A percentile compares a stretch with the other conserved stretches of the same genome.
Evolutionary conservation across 306 rosid species (phyloP).

Genomic region (Alnus rubra): DNA sequence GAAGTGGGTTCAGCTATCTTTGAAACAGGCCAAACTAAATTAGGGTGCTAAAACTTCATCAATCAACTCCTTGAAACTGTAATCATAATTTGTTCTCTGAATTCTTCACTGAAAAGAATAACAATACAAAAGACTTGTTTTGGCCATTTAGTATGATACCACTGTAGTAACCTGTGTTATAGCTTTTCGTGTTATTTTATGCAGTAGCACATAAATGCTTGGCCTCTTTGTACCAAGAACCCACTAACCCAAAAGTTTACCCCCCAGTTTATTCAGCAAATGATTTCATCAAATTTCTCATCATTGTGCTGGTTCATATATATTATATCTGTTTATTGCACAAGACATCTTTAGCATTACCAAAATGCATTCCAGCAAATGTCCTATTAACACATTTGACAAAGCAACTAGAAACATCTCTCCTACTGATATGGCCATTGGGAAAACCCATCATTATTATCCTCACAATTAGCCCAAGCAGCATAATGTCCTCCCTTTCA

Average conservation of each 20-base stretch:
- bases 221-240: background rate
- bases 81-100: background rate
- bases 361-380: background rate
- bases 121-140: background rate
- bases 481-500: background rate
- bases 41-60: background rate
- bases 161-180: background rate
- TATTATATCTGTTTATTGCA: background rate
- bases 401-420: background rate
- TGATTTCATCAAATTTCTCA: constrained; percentile 6
- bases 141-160: background rate
- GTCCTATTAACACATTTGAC: background rate
- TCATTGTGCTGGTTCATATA: background rate
- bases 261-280: background rate
- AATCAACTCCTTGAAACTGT: background rate
- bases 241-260: background rate
- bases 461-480: background rate
- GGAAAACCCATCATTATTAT: background rate
- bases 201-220: background rate
- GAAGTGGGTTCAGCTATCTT: background rate
- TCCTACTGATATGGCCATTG: background rate
- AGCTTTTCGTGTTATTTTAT: background rate
- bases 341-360: background rate
- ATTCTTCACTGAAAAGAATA: background rate
- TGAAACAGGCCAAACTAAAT: background rate